Base-by-base conservation (phyloP, 768 basidiomycete species). In the Dentipellis sp. region DNA sequence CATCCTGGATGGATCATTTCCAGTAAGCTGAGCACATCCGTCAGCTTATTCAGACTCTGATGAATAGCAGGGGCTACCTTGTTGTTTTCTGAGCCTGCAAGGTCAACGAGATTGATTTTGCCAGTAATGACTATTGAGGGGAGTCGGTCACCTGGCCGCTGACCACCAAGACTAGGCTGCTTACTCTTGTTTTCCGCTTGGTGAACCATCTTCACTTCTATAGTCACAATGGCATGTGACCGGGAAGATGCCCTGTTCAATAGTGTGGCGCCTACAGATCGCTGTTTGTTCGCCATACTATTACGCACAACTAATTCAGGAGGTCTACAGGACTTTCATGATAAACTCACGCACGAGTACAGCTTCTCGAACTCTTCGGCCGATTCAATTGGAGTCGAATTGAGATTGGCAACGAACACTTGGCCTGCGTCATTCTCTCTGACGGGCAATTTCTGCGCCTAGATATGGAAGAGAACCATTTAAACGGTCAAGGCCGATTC, bases 81-180 rank as follows among this genome's bases (percentile, higher is more conserved):
- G 68, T 93, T 94, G 64, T 93, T 93, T 71, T 94, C 92, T 0
- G 88, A 91, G 23, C 92, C 92, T 16, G 92, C 92, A 23, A 94
- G 78, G 70, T 94, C 92, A 10, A 93, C 89, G 9, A 94, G 78
- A 60, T 90, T 90, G 55, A 93, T 84, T 67, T 87, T 90, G 10
- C 90, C 91, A 2, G 75, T 78, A 50, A 85, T 66, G 45, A 78
- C 89, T 90, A 29, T 29, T 58, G 21, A 3, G 3, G 2, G n/a
- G 5, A 2, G 23, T 57, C 12, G 50, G 53, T 17, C 23, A 6
- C 19, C 6, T n/a, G 6, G 23, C 10, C n/a, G n/a, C n/a, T 9
- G 5, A 11, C 16, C 1, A 19, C n/a, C 4, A 3, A 52, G 38
- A 47, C 35, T 8, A 39, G 54, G 42, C 9, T 0, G 71, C 78